Base-by-base conservation (phyloP, 2,329 filamentous ascomycete species). In the Talaromyces sp. region DNA sequence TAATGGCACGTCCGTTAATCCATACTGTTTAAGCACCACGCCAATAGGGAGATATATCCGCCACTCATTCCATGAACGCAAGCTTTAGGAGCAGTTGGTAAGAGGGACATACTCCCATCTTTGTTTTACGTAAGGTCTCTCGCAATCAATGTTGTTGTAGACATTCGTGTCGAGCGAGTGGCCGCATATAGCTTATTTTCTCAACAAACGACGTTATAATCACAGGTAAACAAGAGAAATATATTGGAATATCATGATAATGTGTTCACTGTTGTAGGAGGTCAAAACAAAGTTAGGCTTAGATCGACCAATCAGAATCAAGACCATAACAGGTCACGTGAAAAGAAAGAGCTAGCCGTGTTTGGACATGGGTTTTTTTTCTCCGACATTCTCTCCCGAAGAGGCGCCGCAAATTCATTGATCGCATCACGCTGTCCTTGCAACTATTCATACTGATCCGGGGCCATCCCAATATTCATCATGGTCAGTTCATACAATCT, bases 321-420 rank as follows among this genome's bases (percentile, higher is more conserved):
- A 37, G 40, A 25, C 13, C 11, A n/a, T 22, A 21, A 19, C 1
- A 2, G 8, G 31, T 56, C 54, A 56, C 45, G 54, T 56, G 54
- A 50, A 1, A 7, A 17, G 0, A 8, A 8, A 4, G 19, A 21
- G 54, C 54, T 56, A 56, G 36, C 54, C 54, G 10, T 3, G 33
- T 56, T 40, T n/a, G 22, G 54, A 40, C 22, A 22, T 28, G n/a
- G 22, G 37, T 55, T 56, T 48, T 56, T 55, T 56, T 56, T 40
- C 54, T 37, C 43, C 54, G 54, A 50, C n/a, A 13, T 48, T 50
- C 54, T 56, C 45, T 56, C 40, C 54, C 43, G 54, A 56, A 48
- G n/a, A 35, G 25, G 33, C 28, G 45, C 45, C n/a, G 45, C 41
- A 56, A 48, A 56, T 25, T 48, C 35, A 33, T 50, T 22, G 19